These are phyloP conservation scores for Cordyceps cicadae DNA, from an alignment of 2,329 filamentous ascomycete species.

Conservation along the genomic window DNA sequence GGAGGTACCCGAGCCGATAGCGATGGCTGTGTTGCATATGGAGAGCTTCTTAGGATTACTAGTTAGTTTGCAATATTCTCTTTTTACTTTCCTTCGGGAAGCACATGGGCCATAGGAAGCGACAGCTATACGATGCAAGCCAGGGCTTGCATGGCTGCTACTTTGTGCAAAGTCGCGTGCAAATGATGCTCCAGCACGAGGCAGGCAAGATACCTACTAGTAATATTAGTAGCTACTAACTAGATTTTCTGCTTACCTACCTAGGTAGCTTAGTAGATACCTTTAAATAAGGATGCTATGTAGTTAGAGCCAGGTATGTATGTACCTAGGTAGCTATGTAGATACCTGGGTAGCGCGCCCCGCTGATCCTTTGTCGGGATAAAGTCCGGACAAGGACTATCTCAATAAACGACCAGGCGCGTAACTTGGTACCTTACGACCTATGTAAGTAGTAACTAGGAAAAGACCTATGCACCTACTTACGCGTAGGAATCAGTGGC, in stretches of 20 bases:
- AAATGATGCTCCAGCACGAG: too few relatives aligned
- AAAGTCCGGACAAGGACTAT: background rate
- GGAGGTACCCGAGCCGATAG: background rate
- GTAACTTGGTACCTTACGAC: background rate
- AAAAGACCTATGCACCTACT: too few relatives aligned
- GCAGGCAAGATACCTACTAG: too few relatives aligned
- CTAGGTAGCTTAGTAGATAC: background rate
- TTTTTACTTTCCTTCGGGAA: background rate
- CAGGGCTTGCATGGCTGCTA: too few relatives aligned
- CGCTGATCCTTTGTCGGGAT: background rate
- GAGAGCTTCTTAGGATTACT: constrained; percentile 5
- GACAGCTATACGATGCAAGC: background rate
- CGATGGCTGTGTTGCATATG: constrained; percentile 3
- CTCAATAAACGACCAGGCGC: background rate
- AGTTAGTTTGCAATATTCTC: background rate
- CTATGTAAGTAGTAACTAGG: background rate
- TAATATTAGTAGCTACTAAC: too few relatives aligned
- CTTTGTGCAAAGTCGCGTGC: too few relatives aligned
- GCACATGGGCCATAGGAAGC: too few relatives aligned
- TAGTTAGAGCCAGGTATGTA: background rate
- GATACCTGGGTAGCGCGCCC: background rate
- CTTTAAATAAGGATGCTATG: background rate
- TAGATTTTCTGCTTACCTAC: too few relatives aligned
- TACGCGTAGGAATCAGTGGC: too few relatives aligned
- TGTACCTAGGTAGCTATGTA: background rate